phyloP scores from a whole-genome alignment of 257 asterid species.

The Osmanthus fragrans region DNA sequence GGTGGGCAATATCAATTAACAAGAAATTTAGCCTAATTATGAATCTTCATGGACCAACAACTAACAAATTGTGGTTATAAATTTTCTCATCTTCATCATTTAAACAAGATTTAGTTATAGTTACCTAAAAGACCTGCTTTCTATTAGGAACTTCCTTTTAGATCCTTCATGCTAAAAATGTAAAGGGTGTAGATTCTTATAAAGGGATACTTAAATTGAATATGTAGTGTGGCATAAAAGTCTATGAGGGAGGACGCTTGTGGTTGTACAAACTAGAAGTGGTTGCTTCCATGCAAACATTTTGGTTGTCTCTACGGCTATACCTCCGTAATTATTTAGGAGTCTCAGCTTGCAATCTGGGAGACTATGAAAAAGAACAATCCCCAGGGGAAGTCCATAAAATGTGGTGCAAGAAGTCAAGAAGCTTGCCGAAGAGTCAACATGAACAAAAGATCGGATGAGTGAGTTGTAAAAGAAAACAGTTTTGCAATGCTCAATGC shows the following conservation, averaged over 20 bases:
- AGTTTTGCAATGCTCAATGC: not conserved
- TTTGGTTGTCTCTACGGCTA: not conserved
- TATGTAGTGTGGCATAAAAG: not conserved
- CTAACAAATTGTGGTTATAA: not conserved
- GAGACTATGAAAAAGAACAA: not conserved
- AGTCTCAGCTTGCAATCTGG: not conserved
- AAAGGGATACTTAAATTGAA: not conserved
- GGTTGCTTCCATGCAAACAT: not conserved
- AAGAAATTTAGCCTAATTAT: not conserved
- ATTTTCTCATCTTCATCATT: not conserved
- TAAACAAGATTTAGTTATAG: not conserved
- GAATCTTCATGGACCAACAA: not conserved
- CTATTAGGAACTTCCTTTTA: not conserved
- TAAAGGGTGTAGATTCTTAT: not conserved
- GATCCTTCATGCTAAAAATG: not conserved
- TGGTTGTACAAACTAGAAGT: not conserved
- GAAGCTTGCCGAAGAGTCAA: not conserved
- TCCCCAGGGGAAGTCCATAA: not conserved
- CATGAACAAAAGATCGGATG: not conserved
- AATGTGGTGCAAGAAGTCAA: not conserved
- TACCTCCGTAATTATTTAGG: not conserved
- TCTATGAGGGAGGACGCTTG: not conserved
- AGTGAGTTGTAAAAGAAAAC: not conserved
- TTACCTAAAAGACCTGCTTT: not conserved
- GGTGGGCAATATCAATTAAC: not conserved